Percentiles rank a stretch among this genome's conserved stretches.
Evolutionary conservation across 371 early-diverging fungal species (phyloP).

Genomic region (Mucor circinelloides): DNA sequence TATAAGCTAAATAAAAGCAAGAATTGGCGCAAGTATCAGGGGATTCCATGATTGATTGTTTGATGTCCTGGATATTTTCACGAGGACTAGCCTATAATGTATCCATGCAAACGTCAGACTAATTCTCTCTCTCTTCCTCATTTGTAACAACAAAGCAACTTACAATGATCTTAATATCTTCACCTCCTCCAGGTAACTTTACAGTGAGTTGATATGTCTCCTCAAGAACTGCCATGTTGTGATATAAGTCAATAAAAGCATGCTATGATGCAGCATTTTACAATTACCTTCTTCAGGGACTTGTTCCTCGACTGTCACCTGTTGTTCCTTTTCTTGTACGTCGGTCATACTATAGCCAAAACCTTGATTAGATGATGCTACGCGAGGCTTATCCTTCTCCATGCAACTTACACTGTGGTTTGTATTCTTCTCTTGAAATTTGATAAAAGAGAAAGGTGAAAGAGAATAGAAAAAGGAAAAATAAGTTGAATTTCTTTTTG

Average conservation of each 20-base stretch:
- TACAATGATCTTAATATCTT: conserved; percentile 59
- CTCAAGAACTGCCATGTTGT: conserved; percentile 37
- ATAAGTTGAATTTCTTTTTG: background rate
- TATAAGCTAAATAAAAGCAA: conserved; percentile 83
- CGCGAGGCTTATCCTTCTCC: too few relatives aligned
- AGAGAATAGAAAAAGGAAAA: conserved; percentile 4
- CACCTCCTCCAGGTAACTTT: conserved; percentile 58
- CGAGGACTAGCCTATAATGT: conserved; percentile 62
- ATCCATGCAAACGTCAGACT: background rate
- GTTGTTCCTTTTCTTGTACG: conserved; percentile 13
- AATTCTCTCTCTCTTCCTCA: background rate
- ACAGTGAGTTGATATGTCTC: conserved; percentile 61
- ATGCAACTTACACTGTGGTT: background rate
- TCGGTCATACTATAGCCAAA: conserved; percentile 1
- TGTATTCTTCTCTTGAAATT: background rate
- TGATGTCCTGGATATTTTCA: conserved; percentile 85
- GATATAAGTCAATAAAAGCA: background rate
- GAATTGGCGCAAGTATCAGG: conserved; percentile 86
- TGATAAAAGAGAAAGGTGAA: background rate
- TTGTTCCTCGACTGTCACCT: conserved; percentile 15
- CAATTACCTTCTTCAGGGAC: conserved; percentile 23
- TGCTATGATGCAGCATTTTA: background rate
- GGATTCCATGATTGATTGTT: conserved; percentile 85
- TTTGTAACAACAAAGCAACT: background rate
- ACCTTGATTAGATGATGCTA: background rate